phyloP scores from a whole-genome alignment of 768 basidiomycete genomes.

The Jaapia argillacea region DNA sequence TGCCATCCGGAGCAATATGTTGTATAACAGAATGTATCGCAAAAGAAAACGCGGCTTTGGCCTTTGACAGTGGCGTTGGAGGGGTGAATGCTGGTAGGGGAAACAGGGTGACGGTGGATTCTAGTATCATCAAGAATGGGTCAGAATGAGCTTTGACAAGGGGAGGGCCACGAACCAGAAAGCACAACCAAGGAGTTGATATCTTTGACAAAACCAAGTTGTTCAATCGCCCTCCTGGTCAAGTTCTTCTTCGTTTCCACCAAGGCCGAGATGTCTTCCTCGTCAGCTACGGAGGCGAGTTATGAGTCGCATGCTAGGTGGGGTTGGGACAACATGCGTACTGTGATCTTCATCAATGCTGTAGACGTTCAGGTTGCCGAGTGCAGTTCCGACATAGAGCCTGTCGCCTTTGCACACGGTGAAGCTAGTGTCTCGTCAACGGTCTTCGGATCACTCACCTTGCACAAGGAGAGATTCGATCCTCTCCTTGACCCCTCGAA shows the following conservation, averaged over 20 bases:
- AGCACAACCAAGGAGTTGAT: conserved; percentile 80
- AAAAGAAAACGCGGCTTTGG: conserved; percentile 79
- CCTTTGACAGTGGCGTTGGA: conserved; percentile 61
- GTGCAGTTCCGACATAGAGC: conserved; percentile 53
- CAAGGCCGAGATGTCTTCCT: conserved; percentile 25
- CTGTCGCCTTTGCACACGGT: conserved; percentile 29
- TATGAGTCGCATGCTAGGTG: not conserved
- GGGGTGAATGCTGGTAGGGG: conserved; percentile 67
- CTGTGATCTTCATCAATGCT: conserved; percentile 28
- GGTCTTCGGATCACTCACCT: conserved; percentile 19
- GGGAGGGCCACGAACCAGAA: conserved; percentile 47
- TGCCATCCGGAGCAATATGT: conserved; percentile 22
- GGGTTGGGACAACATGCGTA: conserved; percentile 14
- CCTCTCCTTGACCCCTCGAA: conserved; percentile 36
- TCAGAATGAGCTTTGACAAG: conserved; percentile 1
- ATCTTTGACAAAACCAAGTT: conserved; percentile 77
- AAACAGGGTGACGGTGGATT: conserved; percentile 63
- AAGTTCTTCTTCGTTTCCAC: conserved; percentile 61
- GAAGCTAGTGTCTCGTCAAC: not conserved
- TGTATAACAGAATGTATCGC: conserved; percentile 57
- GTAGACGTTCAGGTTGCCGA: conserved; percentile 47
- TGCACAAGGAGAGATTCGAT: conserved; percentile 36
- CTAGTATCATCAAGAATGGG: conserved; percentile 27
- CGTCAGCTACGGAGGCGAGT: conserved; percentile 18
- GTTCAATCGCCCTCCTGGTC: conserved; percentile 69